These are phyloP conservation scores for Globisporangium cederbergense DNA, from an alignment of 352 stramenopile species.

Conservation along the genomic window DNA sequence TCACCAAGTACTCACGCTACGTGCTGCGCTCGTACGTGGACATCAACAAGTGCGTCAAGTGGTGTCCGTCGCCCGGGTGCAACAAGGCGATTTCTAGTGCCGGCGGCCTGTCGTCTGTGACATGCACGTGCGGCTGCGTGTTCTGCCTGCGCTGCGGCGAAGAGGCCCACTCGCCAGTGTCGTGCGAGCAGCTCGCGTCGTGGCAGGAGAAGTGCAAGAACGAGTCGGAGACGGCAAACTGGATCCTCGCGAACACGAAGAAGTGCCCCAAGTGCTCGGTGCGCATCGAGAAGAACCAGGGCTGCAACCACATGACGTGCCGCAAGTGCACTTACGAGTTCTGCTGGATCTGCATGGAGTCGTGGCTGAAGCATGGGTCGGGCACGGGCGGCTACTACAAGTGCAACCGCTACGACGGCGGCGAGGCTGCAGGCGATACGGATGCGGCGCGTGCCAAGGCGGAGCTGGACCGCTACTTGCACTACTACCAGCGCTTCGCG, in stretches of 20 bases:
- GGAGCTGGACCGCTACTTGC: slow-evolving; percentile 98
- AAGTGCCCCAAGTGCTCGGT: slow-evolving; percentile 98
- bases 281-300: slow-evolving; percentile 99
- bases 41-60: slow-evolving; percentile 96
- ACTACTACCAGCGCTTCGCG: slow-evolving; percentile 99
- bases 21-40: slow-evolving; percentile 97
- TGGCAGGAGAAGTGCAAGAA: slow-evolving; percentile 98
- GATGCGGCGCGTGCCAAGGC: slow-evolving; percentile 92
- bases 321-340: slow-evolving; percentile 94
- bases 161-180: slow-evolving; percentile 94
- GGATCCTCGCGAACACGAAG: slow-evolving; percentile 99
- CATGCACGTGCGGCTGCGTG: slow-evolving; percentile 81
- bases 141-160: slow-evolving; percentile 95
- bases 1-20: slow-evolving; percentile 90
- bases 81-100: slow-evolving; percentile 91
- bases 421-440: slow-evolving; percentile 48
- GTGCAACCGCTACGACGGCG: slow-evolving; percentile 97
- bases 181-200: slow-evolving; percentile 88
- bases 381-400: slow-evolving; percentile 99
- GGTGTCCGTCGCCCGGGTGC: slow-evolving; percentile 96
- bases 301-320: slow-evolving; percentile 99
- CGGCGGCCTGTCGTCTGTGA: slow-evolving; percentile 73
- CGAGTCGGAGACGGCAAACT: slow-evolving; percentile 99
- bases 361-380: slow-evolving; percentile 95
- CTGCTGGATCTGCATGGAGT: slow-evolving; percentile 98